Conservation (phyloP, 768 basidiomycete genomes). For the Lactarius quietus region DNA sequence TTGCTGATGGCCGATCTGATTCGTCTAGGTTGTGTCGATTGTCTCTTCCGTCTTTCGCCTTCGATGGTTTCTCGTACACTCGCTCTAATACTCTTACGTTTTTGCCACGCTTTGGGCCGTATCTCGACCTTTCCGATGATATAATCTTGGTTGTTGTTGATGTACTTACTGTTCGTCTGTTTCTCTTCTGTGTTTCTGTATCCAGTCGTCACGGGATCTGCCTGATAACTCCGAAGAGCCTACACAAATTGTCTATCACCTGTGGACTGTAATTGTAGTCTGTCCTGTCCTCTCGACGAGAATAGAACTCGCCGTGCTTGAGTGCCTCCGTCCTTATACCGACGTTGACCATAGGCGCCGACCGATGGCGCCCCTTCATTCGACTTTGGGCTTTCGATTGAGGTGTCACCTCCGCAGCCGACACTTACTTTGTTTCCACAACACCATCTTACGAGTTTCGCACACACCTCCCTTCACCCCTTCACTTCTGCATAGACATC, state of each 20-base stretch:
- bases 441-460: not conserved
- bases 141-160: constrained; percentile 9
- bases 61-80: not conserved
- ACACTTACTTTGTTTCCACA: not conserved
- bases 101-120: constrained; percentile 4
- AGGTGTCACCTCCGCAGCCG: not conserved
- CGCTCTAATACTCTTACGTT: constrained; percentile 3
- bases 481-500: not conserved
- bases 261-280: not conserved
- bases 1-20: not conserved
- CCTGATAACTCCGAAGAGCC: not conserved
- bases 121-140: constrained; percentile 4
- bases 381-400: not conserved
- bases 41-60: constrained; percentile 1
- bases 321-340: not conserved
- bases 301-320: not conserved
- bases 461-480: not conserved
- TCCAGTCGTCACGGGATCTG: not conserved
- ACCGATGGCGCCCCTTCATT: constrained; percentile 8
- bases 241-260: not conserved
- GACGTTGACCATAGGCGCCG: not conserved
- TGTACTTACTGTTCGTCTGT: constrained; percentile 11
- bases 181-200: not conserved
- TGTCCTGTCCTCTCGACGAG: not conserved
- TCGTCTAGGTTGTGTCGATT: constrained; percentile 9